Percentiles rank a stretch among this genome's conserved stretches.
Conservation (phyloP, 805 yeast genomes). For the Kodamaea laetipori region DNA sequence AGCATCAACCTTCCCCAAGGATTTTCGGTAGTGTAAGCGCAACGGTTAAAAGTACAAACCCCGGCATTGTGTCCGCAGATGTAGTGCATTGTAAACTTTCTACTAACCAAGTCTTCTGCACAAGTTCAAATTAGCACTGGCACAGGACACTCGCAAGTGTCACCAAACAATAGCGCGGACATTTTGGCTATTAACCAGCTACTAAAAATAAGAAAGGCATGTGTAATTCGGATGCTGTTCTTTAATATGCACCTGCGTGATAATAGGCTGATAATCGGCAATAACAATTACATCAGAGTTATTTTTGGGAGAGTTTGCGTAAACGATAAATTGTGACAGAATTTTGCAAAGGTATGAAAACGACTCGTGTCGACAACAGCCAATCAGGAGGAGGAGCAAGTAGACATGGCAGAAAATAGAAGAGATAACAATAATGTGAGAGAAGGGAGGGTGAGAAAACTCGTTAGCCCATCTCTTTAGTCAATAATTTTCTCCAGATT, state of each 20-base stretch:
- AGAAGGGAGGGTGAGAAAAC: neutral
- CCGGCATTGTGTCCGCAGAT: no score
- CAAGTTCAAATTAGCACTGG: no score
- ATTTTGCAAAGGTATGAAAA: neutral
- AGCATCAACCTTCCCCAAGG: no score
- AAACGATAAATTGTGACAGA: neutral
- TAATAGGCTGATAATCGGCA: neutral
- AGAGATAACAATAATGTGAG: neutral
- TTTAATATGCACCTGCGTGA: constrained; percentile 1
- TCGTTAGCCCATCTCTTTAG: neutral
- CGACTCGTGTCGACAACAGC: constrained; percentile 1
- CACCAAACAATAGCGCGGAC: no score
- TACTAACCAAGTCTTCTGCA: no score
- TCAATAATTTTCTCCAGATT: neutral
- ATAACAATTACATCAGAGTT: neutral
- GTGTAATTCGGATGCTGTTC: constrained; percentile 2
- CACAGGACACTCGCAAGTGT: no score
- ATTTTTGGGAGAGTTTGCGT: neutral
- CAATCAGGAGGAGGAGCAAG: constrained; percentile 1
- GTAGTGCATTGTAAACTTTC: no score
- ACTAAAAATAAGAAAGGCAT: no score
- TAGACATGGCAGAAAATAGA: neutral
- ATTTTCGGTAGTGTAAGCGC: no score
- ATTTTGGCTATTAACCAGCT: no score
- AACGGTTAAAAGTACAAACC: no score